Conservation (phyloP, 306 rosid genomes). For the Dryas octopetala region DNA sequence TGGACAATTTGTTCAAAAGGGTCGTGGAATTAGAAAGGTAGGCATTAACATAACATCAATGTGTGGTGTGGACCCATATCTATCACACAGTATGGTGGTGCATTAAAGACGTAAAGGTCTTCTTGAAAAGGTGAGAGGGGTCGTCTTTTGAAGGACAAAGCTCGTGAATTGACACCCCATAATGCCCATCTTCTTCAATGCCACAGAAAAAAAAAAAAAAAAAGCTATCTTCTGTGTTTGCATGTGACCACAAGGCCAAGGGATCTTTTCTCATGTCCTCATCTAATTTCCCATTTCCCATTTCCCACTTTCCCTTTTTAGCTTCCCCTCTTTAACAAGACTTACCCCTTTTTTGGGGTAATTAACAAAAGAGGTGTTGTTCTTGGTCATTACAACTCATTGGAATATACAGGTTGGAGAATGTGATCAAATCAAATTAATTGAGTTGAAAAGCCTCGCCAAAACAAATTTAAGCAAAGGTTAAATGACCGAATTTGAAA, state of each 20-base stretch:
- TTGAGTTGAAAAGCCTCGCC: no score
- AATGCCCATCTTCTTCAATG: neutral
- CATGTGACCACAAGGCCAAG: slow-evolving; percentile 41
- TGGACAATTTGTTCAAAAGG: neutral
- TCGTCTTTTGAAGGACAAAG: slow-evolving; percentile 26
- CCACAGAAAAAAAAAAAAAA: neutral
- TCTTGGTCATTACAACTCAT: no score
- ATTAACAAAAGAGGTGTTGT: no score
- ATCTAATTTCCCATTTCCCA: no score
- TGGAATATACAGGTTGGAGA: no score
- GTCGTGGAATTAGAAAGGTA: neutral
- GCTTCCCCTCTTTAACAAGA: no score
- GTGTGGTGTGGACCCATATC: slow-evolving; percentile 26
- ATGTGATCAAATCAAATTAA: no score
- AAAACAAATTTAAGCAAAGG: no score
- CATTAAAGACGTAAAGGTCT: slow-evolving; percentile 48
- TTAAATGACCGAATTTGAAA: no score
- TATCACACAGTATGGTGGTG: slow-evolving; percentile 14
- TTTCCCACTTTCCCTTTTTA: no score
- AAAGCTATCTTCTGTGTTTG: slow-evolving; percentile 5
- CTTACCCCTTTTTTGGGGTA: no score
- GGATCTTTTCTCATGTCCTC: no score
- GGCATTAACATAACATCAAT: neutral
- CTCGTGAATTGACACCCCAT: slow-evolving; percentile 50
- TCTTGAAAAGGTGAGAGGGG: slow-evolving; percentile 31